A percentile compares a stretch with the other conserved stretches of the same genome.
These are phyloP conservation scores for Alectoria sarmentosa DNA, from an alignment of 495 filamentous ascomycete genomes.

Conservation along the genomic window DNA sequence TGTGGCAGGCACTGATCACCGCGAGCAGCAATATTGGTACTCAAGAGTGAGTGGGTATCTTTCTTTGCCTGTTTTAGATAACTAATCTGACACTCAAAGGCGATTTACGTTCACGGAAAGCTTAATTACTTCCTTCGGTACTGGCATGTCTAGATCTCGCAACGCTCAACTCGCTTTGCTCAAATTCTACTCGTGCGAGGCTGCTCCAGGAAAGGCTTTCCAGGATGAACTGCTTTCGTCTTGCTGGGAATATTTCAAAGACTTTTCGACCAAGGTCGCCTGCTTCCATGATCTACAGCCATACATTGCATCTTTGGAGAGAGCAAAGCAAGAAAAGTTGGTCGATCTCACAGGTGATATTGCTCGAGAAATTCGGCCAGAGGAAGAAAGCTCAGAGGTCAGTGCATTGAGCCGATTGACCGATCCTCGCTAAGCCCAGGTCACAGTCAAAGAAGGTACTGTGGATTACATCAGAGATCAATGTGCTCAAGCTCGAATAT, in stretches of 20 bases:
- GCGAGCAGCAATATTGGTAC: constrained; percentile 23
- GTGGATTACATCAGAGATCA: constrained; percentile 40
- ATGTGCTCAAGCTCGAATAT: constrained; percentile 52
- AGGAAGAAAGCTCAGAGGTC: background rate
- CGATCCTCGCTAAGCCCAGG: constrained; percentile 15
- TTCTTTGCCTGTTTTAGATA: background rate
- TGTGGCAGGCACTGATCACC: constrained; percentile 43
- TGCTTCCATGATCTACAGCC: constrained; percentile 48
- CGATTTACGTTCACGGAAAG: constrained; percentile 14
- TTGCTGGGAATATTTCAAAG: constrained; percentile 44
- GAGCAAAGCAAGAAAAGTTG: constrained; percentile 34
- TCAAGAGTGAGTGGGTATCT: constrained; percentile 17
- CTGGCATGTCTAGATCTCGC: constrained; percentile 34
- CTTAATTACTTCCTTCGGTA: constrained; percentile 17
- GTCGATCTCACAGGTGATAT: constrained; percentile 15
- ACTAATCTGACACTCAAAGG: constrained; percentile 13
- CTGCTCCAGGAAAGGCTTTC: background rate
- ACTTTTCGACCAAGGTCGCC: constrained; percentile 43
- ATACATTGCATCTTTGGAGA: constrained; percentile 38
- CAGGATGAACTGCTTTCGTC: constrained; percentile 35
- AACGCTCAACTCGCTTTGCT: constrained; percentile 40
- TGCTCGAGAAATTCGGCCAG: constrained; percentile 5
- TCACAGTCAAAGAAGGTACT: constrained; percentile 25
- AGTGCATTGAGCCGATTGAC: background rate
- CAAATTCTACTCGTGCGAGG: constrained; percentile 14